phyloP scores from a whole-genome alignment of 2,329 filamentous ascomycete species.

The Fusarium tricinctum region DNA sequence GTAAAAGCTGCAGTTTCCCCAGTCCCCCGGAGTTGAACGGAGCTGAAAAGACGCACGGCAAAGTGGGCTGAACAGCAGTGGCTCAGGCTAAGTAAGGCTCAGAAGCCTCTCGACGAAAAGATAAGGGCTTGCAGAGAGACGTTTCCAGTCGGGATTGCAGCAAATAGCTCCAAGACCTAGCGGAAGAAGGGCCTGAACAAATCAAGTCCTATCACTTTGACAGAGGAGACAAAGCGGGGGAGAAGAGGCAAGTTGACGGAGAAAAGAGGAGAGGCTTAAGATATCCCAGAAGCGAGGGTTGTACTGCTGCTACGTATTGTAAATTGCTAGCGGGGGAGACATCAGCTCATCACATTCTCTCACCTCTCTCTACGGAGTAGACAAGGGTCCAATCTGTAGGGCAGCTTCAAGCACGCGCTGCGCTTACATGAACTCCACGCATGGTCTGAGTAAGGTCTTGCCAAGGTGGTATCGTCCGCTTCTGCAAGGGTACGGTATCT shows the following conservation, averaged over 20 bases:
- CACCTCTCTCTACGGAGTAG: neutral
- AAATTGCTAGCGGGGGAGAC: conserved; percentile 19
- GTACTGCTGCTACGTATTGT: neutral
- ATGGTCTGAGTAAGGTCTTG: conserved; percentile 44
- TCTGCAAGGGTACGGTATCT: conserved; percentile 19
- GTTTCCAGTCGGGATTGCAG: conserved; percentile 22
- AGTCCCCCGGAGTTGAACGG: conserved; percentile 44
- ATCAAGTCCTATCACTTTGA: conserved; percentile 34
- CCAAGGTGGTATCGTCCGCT: conserved; percentile 24
- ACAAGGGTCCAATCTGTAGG: conserved; percentile 16
- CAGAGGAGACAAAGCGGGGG: conserved; percentile 29
- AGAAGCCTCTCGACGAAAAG: neutral
- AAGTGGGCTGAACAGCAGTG: conserved; percentile 22
- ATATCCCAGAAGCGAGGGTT: conserved; percentile 20
- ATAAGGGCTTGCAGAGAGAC: conserved; percentile 15
- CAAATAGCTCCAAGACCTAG: conserved; percentile 25
- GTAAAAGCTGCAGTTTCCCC: conserved; percentile 30
- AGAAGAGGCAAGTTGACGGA: conserved; percentile 7
- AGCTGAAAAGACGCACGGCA: conserved; percentile 32
- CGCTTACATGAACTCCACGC: conserved; percentile 48
- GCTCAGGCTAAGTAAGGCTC: too few species aligned
- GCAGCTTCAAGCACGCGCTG: conserved; percentile 7
- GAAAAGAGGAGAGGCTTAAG: conserved; percentile 25
- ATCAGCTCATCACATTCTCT: conserved; percentile 38
- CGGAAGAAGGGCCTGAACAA: conserved; percentile 3